Base-by-base conservation (phyloP, 2,329 filamentous ascomycete species). In the Pseudogymnoascus sp. region DNA sequence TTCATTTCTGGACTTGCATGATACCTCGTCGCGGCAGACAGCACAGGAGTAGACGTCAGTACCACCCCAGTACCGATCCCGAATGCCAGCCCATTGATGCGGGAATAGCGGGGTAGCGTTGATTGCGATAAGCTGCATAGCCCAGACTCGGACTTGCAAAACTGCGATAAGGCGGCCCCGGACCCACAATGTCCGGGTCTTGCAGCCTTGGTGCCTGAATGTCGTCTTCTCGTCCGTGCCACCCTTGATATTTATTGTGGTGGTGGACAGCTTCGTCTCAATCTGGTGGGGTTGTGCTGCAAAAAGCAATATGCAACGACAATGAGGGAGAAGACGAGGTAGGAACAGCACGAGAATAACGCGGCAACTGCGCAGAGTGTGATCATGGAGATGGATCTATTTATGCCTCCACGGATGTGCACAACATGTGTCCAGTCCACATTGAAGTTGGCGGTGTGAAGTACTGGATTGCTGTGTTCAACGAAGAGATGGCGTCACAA, bases 11-110 rank as follows among this genome's bases (percentile, higher is more conserved):
- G 45, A 52, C 45, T 52, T 52, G 8, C n/a, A 52, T 6, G 45
- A 18, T 52, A 52, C 45, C 15, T 52, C 26, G 3, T 4, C 6
- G 4, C 5, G n/a, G 45, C 45, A 52, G n/a, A 30, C 18, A 1
- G 45, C n/a, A 30, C n/a, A 52, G 23, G 23, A 52, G 45, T 52
- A 10, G 45, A 12, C 45, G 45, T 6, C 45, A 52, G 45, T 52
- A 52, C 45, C 45, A 52, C n/a, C 45, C 45, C 45, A 52, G 45
- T 52, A 52, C 45, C 41, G 41, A 48, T 48, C 41, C 41, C 41
- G 23, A 48, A 15, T 15, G n/a, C 8, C 41, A 10, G 26, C 12
- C 23, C 45, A n/a, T 15, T 28, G n/a, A 52, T 52, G 39, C 39
- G 12, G 13, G 39, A 18, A 52, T 52, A 30, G 45, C 26, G 45